Base-by-base conservation (phyloP, 1,284 basidiomycete species). In the Vanrija sp. region DNA sequence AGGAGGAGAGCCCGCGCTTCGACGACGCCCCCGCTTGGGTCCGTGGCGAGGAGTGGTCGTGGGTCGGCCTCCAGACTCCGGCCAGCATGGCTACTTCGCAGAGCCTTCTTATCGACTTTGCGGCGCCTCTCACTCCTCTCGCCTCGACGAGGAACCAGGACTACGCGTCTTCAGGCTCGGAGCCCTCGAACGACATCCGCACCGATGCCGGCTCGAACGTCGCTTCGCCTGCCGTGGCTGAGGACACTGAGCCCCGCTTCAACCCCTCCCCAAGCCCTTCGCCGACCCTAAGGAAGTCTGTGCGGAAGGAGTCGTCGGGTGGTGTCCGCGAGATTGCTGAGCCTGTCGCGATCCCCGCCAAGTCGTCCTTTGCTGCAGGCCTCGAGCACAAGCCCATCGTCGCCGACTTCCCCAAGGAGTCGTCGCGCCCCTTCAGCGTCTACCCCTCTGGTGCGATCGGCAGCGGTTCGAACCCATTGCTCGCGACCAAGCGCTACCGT, bases 11-110 rank as follows among this genome's bases (percentile, higher is more conserved):
- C 18, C 62, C 67, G 23, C 61, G 49, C 3, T 76, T 76, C 34
- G 78, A 79, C 58, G 60, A 63, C 44, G 74, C 77, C 3, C 67
- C 66, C 4, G 73, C 64, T 5, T 74, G 72, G 73, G 58, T 51
- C 5, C 46, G 71, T 29, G 74, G 73, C 15, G 68, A 72, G 46
- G 75, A 75, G 51, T 76, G 75, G 75, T 58, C 52, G 21, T 75
- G 71, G 70, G 72, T 64, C 21, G 65, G 64, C 4, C 26, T 66
- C 47, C 49, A 49, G 38, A 60, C 57, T 0, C 72, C 72, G 1
- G 9, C 49, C 8, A 52, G 51, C n/a, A 62, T 62, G 61, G 48
- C 52, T 14, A 59, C 52, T 25, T 55, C 54, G 15, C 8, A 44
- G 34, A 16, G 39, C 14, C 55, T 62, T 7, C 54, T 54, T 2